Base-by-base conservation (phyloP, 345 rosid species). In the Capsella bursapastoris region DNA sequence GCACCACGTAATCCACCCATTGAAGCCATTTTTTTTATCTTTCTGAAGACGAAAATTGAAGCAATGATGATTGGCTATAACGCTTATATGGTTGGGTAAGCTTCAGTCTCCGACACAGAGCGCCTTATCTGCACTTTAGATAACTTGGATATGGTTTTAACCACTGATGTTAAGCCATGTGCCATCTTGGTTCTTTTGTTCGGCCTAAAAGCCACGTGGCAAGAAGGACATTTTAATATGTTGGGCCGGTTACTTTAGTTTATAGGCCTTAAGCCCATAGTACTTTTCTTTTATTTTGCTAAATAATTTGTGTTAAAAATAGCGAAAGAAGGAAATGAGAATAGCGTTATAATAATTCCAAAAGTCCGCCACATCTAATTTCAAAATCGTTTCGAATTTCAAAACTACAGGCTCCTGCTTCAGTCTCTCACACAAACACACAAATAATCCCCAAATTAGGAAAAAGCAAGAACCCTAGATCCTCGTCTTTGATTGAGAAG, bases 1-100 rank as follows among this genome's bases (percentile, higher is more conserved):
- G 88, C 73, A 76, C 88, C 90, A 76, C 83, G 86, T 60, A 91
- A 70, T 70, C 96, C 86, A 50, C 86, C 68, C 91, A 88, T 82
- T 3, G 95, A 91, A 64, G 97, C 91, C 89, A 91, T 81, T 58
- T 89, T 80, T 31, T 0, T 53, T 12, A 14, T 29, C 2, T 41
- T 64, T 25, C 3, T 57, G 25, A 58, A 29, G 31, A 53, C 63
- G 72, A 71, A 64, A 71, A 38, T 37, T 61, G 84, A 80, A 76
- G 80, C 79, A 80, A 78, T 71, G 76, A 64, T 66, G 65, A 47
- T 78, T 51, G 55, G 55, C 44, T 74, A 25, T 41, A 6, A 34
- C 0, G 75, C 44, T 53, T 76, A 1, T 83, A 89, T 83, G 90
- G 74, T 84, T 82, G 83, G 37, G 80, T 37, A 73, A 38, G 32